Conservation (phyloP, 2,329 filamentous ascomycete genomes). For the Gnomoniopsis sp. region DNA sequence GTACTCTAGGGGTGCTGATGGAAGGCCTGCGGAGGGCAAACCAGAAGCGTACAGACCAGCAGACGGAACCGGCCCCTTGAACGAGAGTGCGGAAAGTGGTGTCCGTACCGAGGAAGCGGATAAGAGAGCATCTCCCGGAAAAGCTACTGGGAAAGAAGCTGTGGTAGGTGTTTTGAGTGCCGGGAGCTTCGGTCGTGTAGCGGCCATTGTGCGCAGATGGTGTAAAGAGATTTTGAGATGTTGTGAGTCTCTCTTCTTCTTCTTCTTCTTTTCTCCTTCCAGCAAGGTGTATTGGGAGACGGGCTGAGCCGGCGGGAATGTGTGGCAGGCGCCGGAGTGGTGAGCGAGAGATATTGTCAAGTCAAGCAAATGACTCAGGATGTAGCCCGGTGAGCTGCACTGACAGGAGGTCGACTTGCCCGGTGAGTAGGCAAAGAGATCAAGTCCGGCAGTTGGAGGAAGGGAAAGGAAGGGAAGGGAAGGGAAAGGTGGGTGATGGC, state of each 20-base stretch:
- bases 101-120: constrained; percentile 58
- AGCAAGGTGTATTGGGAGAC: constrained; percentile 4
- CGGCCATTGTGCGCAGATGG: constrained; percentile 41
- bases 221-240: constrained; percentile 15
- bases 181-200: constrained; percentile 51
- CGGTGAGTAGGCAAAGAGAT: constrained; percentile 27
- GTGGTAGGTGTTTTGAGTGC: constrained; percentile 62
- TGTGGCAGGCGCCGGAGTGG: constrained; percentile 10
- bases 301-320: constrained; percentile 11
- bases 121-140: constrained; percentile 39
- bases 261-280: no score
- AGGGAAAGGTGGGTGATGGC: constrained; percentile 21
- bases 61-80: constrained; percentile 33
- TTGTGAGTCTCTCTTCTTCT: constrained; percentile 9
- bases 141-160: constrained; percentile 57
- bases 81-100: constrained; percentile 57
- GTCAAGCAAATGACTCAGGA: constrained; percentile 44
- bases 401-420: constrained; percentile 33
- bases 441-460: constrained; percentile 31
- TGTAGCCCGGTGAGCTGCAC: constrained; percentile 31
- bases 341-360: constrained; percentile 26
- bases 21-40: constrained; percentile 31
- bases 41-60: constrained; percentile 38
- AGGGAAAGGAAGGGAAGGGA: constrained; percentile 25
- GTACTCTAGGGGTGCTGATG: constrained; percentile 16